phyloP scores from a whole-genome alignment of 2,329 filamentous ascomycete genomes.

The Penicillium digitatum region DNA sequence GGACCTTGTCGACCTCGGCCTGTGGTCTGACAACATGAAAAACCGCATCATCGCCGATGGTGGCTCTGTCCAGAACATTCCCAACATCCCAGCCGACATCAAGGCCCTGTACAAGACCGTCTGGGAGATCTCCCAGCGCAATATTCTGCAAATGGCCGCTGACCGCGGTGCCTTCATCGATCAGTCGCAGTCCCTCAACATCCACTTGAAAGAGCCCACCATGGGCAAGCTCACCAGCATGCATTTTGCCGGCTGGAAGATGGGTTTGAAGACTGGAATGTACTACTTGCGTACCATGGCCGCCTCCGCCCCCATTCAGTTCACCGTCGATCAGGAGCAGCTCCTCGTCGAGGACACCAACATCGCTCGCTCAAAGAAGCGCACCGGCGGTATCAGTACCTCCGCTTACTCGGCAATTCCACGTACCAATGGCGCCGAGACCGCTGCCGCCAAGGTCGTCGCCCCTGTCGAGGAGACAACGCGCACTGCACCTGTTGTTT shows the following conservation, averaged over 20 bases:
- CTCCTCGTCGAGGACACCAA: conserved; percentile 82
- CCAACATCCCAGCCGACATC: conserved; percentile 92
- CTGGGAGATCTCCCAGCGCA: conserved; percentile 97
- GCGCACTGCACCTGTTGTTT: conserved; percentile 52
- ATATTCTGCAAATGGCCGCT: conserved; percentile 94
- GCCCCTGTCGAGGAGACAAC: conserved; percentile 18
- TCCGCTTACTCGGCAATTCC: conserved; percentile 60
- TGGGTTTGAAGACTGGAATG: conserved; percentile 99
- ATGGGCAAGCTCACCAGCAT: conserved; percentile 99
- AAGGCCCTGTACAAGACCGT: conserved; percentile 99
- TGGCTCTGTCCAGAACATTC: conserved; percentile 93
- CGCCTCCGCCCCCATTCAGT: conserved; percentile 93
- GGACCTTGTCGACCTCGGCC: conserved; percentile 93
- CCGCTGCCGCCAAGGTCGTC: conserved; percentile 54
- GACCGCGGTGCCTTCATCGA: conserved; percentile 98
- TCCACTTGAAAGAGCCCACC: conserved; percentile 97
- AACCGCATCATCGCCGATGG: conserved; percentile 98
- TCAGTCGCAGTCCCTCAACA: conserved; percentile 98
- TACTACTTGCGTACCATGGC: conserved; percentile 99
- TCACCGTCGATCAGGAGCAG: conserved; percentile 96
- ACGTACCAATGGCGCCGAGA: conserved; percentile 61
- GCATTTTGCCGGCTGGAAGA: conserved; percentile 99
- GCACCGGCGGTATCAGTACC: conserved; percentile 56
- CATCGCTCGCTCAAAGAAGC: conserved; percentile 68
- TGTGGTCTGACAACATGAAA: conserved; percentile 99